Base-by-base conservation (phyloP, 1,284 basidiomycete genomes). In the Stygiomarasmius scandens region DNA sequence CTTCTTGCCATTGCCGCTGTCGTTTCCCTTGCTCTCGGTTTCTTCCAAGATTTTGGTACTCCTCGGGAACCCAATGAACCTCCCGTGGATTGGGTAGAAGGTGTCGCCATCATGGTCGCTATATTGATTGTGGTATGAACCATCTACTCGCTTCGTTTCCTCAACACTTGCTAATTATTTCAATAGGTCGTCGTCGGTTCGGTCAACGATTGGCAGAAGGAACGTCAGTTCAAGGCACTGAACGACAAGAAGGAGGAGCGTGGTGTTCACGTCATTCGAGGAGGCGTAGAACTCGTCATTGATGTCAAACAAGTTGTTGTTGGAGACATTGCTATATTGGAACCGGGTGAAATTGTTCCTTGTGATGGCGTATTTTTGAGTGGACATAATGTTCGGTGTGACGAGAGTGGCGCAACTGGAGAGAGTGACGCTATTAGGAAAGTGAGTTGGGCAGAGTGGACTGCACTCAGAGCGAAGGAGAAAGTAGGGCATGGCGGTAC, bases 231-330 rank as follows among this genome's bases (percentile, higher is more conserved):
- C 78, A 89, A 92, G 67, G 80, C 80, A 38, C 83, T 99, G 54
- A 98, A 98, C 69, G 93, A 93, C 63, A 93, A 97, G 76, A 97
- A 97, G 75, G 97, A 98, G 58, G 94, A 97, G 66, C 92, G 96
- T 49, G 86, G 85, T 10, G 89, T 98, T 67, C 98, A 97, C 74
- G 91, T 95, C 54, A 89, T 98, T 58, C 91, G 97, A 11, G 82
- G 85, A 62, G 95, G 95, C 25, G 75, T 79, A 32, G 94, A 97
- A 66, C 83, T 79, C 62, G 76, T 93, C 41, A 81, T 97, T 66
- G 91, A 95, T 70, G 82, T 95, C 71, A 90, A 89, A 83, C 89
- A 98, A 60, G 85, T 98, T 19, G 84, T 98, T 43, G 97, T 98
- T 34, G 96, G 96, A 49, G 96, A 99, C 67, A 82, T 99, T 61